Conservation (phyloP, 208 protist genomes). For the Herpetomonas muscarum region DNA sequence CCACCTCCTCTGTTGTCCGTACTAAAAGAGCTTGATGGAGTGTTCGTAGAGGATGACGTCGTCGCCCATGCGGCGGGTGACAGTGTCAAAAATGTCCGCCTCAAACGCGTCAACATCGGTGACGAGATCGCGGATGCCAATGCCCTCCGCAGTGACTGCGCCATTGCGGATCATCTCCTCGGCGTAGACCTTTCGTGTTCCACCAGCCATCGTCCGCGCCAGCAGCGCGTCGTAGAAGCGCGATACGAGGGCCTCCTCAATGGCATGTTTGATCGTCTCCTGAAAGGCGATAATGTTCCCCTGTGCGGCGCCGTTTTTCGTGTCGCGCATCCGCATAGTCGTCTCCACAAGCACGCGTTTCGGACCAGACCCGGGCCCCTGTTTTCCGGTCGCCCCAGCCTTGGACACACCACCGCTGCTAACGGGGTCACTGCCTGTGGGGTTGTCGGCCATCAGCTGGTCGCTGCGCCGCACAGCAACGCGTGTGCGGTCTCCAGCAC, state of each 20-base stretch:
- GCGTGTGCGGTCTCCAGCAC: background rate
- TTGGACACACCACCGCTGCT: background rate
- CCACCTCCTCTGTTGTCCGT: background rate
- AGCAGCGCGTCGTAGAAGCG: slow-evolving; percentile 37
- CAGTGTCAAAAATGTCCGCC: slow-evolving; percentile 27
- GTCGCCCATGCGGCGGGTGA: slow-evolving; percentile 23
- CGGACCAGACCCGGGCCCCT: background rate
- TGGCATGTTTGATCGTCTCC: slow-evolving; percentile 31
- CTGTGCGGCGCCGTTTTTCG: slow-evolving; percentile 58
- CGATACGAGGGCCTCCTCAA: slow-evolving; percentile 28
- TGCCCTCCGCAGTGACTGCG: slow-evolving; percentile 24
- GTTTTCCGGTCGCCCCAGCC: background rate
- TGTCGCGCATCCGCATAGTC: slow-evolving; percentile 29
- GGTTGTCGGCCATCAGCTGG: slow-evolving; percentile 8
- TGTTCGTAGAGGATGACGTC: slow-evolving; percentile 38
- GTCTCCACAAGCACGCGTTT: slow-evolving; percentile 23
- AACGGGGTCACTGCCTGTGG: background rate
- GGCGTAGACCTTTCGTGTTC: slow-evolving; percentile 23
- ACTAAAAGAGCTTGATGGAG: slow-evolving; percentile 12
- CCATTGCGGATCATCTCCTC: slow-evolving; percentile 66
- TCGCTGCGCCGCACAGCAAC: slow-evolving; percentile 5
- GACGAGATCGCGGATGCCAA: slow-evolving; percentile 30
- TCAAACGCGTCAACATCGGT: slow-evolving; percentile 27
- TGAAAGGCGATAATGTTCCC: slow-evolving; percentile 48
- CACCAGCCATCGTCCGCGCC: slow-evolving; percentile 10